Base-by-base conservation (phyloP, 2,329 filamentous ascomycete species). In the Epichloe bromicola region DNA sequence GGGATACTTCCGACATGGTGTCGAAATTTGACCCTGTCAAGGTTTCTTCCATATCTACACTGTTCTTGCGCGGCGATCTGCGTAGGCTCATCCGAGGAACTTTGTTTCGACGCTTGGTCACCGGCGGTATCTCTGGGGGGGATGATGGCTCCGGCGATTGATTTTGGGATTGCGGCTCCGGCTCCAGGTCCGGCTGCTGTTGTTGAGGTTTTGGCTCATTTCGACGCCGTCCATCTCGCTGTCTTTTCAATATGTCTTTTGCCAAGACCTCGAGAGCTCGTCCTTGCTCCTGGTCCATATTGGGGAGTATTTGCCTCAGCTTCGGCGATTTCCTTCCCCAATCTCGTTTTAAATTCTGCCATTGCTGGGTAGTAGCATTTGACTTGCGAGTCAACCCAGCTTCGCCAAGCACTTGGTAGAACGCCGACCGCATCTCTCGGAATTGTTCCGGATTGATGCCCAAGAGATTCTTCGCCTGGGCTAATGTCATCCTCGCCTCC, bases 221-320 rank as follows among this genome's bases (percentile, higher is more conserved):
- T 56, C 78, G 79, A 1, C 71, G 72, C 53, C 79, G 76, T 56
- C 86, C 82, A 58, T 88, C 83, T 37, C 83, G 78, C 49, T 85
- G 73, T 46, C 87, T 75, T 67, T 90, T 90, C 75, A 87, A 83
- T 17, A 88, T 83, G 65, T 91, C 86, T 48, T 82, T 76, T 49
- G 84, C 85, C 3, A 93, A 68, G 0, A 85, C 73, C 54, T 90
- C 84, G 45, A 90, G 65, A 1, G 84, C 84, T 56, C 78, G 82
- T 36, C 79, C 62, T 62, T 82, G 86, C 44, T 71, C 66, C 20
- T 67, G 60, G 51, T 80, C 72, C 33, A 47, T 42, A 15, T 42
- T 37, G 0, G 71, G 70, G 8, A 87, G 67, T 10, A 80, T 74
- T 7, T 65, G 69, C 52, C 73, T 75, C 15, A 87, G 67, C 4